Evolutionary conservation across 179 eudicot species (phyloP), one percentile per base, ranked within the genome.

Genomic region (Silene coronaria): DNA sequence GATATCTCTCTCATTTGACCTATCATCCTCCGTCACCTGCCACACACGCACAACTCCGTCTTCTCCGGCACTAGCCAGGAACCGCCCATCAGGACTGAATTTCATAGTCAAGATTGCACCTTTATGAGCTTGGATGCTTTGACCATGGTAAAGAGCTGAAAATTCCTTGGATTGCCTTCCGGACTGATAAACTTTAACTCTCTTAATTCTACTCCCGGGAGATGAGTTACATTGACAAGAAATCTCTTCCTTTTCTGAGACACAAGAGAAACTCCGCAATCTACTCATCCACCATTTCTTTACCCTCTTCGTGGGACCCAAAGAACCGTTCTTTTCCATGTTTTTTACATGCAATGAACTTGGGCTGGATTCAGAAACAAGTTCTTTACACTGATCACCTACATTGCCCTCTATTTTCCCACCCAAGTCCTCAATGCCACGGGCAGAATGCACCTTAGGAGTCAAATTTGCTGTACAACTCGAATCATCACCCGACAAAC

Each of bases 71-170:
- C 88, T 94, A 5, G 98, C 98, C 12, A 94, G 71, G 72, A 81
- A 94, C 62, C 78, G 84, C 21, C 98, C 97, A 76, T 91, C 90
- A 26, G 82, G 88, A 77, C 97, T 94, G 73, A 94, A 94, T 81
- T 90, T 90, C 98, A 93, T 94, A 0, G 93, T 74, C 87, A 88
- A 77, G 60, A 94, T 91, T 23, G 94, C 79, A 48, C 98, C 98
- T 67, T 88, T 77, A 73, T 94, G 98, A 57, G 97, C 98, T 76
- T 81, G 87, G 59, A 94, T 85, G 71, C 84, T 92, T 78, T 90
- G 98, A 67, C 92, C 91, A 10, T 64, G 66, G 78, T 88, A 94
- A 51, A 94, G 89, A 57, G 92, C 96, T 0, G 97, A 91, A 58
- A 94, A 83, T 71, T 94, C 97, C 80, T 90, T 94, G 69, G 83